Evolutionary conservation across 306 rosid genomes (phyloP), one percentile per base, ranked within the genome.

Genomic region (Ceratonia siliqua): DNA sequence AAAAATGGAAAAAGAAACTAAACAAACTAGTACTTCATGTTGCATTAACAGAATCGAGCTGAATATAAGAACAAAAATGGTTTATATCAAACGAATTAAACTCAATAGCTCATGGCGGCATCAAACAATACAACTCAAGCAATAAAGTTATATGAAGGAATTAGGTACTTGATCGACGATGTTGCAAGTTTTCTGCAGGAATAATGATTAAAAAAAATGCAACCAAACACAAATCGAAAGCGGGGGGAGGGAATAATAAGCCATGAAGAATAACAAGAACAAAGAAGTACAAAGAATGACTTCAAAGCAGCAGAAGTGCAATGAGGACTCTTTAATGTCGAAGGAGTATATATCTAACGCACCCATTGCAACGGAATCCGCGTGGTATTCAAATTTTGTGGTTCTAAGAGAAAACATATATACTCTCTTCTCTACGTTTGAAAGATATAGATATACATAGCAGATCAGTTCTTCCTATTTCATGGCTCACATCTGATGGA

Each of bases 151-250:
- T 28, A 28, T 28, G 4, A 28, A 28, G 2, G 32, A 4, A 4
- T 28, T 28, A 4, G 32, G 4, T 1, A 28, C 4, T 28, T 28
- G 32, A 2, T 28, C 4, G 32, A 28, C 2, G 32, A 28, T 2
- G 2, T 28, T 28, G 4, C 4, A 28, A 28, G 4, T 28, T 28
- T 2, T 28, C 2, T 28, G 2, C 32, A 28, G 4, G 2, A 28
- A 28, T 1, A 28, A 28, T 12, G 62, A 1, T 8, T 21, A 35
- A 28, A 57, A 14, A 14, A 18, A 35, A 27, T 27, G 39, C 28
- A n/a, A n/a, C 63, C 63, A 57, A 57, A 13, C 63, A 15, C 1
- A 61, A 45, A 61, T 59, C 14, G 66, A 8, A 61, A 61, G 45
- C 14, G 20, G 45, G 8, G 45, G 17, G 27, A 12, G 12, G n/a